These are phyloP conservation scores for Clitopilus hobsonii DNA, from an alignment of 768 basidiomycete species.

Conservation along the genomic window DNA sequence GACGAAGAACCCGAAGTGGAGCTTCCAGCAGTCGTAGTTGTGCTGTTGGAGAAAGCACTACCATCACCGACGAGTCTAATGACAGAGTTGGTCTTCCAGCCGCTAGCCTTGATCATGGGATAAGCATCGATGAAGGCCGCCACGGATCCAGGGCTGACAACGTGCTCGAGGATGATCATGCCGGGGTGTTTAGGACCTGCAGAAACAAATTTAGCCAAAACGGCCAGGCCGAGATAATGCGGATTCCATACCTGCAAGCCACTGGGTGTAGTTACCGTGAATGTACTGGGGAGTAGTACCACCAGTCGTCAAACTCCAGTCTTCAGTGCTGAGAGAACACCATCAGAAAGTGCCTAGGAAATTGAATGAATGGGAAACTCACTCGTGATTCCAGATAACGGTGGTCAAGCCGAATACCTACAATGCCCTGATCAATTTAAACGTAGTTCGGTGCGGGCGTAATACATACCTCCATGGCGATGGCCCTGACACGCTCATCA, in stretches of 20 bases:
- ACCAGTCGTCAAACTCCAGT: slow-evolving; percentile 60
- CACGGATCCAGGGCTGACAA: slow-evolving; percentile 57
- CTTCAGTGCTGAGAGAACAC: slow-evolving; percentile 47
- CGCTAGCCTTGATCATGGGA: slow-evolving; percentile 57
- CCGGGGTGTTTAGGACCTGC: slow-evolving; percentile 71
- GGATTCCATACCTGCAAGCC: slow-evolving; percentile 43
- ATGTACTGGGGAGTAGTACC: slow-evolving; percentile 45
- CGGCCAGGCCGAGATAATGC: neutral
- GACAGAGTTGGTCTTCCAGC: slow-evolving; percentile 67
- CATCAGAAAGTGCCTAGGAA: neutral
- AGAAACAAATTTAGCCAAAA: slow-evolving; percentile 2
- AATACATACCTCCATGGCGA: slow-evolving; percentile 65
- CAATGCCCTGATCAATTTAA: neutral
- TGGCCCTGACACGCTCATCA: slow-evolving; percentile 79
- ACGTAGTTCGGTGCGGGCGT: neutral
- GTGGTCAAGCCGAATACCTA: slow-evolving; percentile 73
- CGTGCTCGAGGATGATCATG: slow-evolving; percentile 82
- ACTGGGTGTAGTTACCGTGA: slow-evolving; percentile 43
- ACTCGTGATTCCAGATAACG: slow-evolving; percentile 93
- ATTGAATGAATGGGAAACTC: slow-evolving; percentile 13
- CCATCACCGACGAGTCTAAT: slow-evolving; percentile 35
- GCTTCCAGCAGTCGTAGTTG: no score
- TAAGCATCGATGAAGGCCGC: slow-evolving; percentile 62
- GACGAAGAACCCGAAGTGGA: neutral
- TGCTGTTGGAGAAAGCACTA: slow-evolving; percentile 44